A percentile compares a stretch with the other conserved stretches of the same genome.
These are phyloP conservation scores for Aspergillus ellipticus DNA, from an alignment of 495 filamentous ascomycete genomes.

Conservation along the genomic window DNA sequence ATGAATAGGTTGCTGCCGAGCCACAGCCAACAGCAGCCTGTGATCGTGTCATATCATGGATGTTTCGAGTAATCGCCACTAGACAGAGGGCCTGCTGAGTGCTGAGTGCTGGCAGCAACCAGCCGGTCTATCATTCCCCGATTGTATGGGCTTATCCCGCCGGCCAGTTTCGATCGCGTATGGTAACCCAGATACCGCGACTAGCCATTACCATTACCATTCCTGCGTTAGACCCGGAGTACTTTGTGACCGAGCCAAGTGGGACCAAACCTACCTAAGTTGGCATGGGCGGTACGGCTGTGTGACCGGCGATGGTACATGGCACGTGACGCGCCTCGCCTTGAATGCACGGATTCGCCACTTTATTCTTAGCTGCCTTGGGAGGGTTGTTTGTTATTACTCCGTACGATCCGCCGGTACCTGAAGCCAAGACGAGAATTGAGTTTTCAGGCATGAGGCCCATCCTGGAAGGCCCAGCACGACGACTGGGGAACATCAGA, in stretches of 20 bases:
- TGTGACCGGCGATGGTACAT: neutral
- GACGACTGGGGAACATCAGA: neutral
- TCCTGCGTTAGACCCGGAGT: constrained; percentile 1
- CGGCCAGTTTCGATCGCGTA: constrained; percentile 7
- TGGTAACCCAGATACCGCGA: constrained; percentile 9
- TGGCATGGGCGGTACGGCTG: neutral
- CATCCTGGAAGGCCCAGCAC: neutral
- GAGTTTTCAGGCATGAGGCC: constrained; percentile 6
- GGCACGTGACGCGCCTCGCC: constrained; percentile 7
- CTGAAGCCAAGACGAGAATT: constrained; percentile 12
- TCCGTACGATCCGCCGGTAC: constrained; percentile 15
- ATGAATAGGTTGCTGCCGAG: neutral
- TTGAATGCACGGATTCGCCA: constrained; percentile 11
- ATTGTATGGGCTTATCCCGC: neutral
- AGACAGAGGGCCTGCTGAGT: neutral
- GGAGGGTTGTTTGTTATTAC: neutral
- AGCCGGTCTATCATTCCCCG: too few relatives aligned
- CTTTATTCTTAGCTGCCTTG: constrained; percentile 17
- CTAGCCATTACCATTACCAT: neutral
- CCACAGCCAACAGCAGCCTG: neutral
- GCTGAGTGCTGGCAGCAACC: neutral
- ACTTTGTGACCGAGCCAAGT: constrained; percentile 2
- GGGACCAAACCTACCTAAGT: neutral
- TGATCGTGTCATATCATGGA: constrained; percentile 1
- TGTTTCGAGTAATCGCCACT: constrained; percentile 5